Evolutionary conservation across 2,329 filamentous ascomycete genomes (phyloP).

Genomic region (Ceratocystis ficicola): DNA sequence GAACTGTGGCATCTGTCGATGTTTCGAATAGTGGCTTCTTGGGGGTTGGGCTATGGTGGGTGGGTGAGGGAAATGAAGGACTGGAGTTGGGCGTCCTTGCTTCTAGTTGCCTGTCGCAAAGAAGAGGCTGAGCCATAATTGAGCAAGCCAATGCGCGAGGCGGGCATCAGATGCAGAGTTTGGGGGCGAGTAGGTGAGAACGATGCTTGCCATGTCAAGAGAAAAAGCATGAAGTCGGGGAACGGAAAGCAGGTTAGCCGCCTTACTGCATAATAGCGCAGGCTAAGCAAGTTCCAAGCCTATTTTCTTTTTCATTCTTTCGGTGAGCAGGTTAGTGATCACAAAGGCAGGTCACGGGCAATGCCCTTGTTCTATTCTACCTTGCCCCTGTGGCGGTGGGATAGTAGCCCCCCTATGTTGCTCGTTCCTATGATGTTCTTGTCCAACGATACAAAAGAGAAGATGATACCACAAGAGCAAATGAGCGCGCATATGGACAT

Average conservation of each 20-base stretch:
- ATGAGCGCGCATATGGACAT: not conserved
- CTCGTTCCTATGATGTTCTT: not conserved
- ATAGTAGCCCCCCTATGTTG: not conserved
- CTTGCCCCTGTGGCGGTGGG: not conserved
- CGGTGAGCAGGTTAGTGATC: not conserved
- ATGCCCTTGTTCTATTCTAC: not conserved
- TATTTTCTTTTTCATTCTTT: not conserved
- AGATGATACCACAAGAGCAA: no score
- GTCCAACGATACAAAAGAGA: no score
- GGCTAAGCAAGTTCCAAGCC: no score
- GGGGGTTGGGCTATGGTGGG: not conserved
- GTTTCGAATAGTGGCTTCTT: not conserved
- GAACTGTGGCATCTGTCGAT: slow-evolving; percentile 10
- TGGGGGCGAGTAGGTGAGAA: not conserved
- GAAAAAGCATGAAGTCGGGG: not conserved
- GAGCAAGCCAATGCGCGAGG: not conserved
- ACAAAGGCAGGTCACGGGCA: not conserved
- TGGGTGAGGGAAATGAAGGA: slow-evolving; percentile 11
- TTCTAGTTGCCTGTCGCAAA: slow-evolving; percentile 1
- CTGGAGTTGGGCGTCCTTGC: not conserved
- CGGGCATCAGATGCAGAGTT: not conserved
- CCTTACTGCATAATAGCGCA: not conserved
- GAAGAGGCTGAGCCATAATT: not conserved
- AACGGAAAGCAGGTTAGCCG: not conserved
- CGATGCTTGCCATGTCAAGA: not conserved